phyloP scores from a whole-genome alignment of 2,329 filamentous ascomycete species.

The Talaromyces atroroseus region DNA sequence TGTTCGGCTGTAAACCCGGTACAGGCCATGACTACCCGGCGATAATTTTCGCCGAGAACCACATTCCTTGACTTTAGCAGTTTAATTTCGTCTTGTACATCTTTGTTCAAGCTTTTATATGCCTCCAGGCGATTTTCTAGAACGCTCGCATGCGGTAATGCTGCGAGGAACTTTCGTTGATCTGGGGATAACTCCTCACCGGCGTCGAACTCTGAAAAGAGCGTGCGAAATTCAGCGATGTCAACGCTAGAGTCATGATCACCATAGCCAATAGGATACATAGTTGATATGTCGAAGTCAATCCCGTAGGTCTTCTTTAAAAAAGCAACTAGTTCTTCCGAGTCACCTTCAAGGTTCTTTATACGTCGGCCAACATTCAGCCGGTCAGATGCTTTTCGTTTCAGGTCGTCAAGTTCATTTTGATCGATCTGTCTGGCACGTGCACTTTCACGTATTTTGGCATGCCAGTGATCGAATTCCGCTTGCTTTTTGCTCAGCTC shows the following conservation, averaged over 20 bases:
- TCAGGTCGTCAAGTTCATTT: slow-evolving; percentile 65
- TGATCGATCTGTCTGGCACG: slow-evolving; percentile 72
- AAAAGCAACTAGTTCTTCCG: slow-evolving; percentile 61
- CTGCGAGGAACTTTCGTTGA: slow-evolving; percentile 39
- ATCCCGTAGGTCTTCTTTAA: slow-evolving; percentile 46
- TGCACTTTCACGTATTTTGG: slow-evolving; percentile 73
- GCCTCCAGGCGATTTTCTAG: slow-evolving; percentile 65
- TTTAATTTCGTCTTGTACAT: slow-evolving; percentile 62
- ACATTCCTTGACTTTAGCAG: slow-evolving; percentile 71
- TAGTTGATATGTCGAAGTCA: slow-evolving; percentile 41
- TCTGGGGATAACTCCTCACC: slow-evolving; percentile 34
- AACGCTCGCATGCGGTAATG: slow-evolving; percentile 55
- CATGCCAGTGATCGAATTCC: slow-evolving; percentile 74
- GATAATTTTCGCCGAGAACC: slow-evolving; percentile 81
- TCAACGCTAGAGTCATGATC: slow-evolving; percentile 39
- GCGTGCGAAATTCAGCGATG: slow-evolving; percentile 26
- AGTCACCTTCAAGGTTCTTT: slow-evolving; percentile 68
- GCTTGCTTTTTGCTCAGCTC: slow-evolving; percentile 81
- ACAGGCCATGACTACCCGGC: slow-evolving; percentile 80
- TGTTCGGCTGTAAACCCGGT: slow-evolving; percentile 71
- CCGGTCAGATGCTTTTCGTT: slow-evolving; percentile 58
- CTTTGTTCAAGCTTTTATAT: slow-evolving; percentile 63
- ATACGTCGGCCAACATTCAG: slow-evolving; percentile 65
- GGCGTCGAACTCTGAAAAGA: slow-evolving; percentile 40
- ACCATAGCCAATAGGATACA: slow-evolving; percentile 44